phyloP scores from a whole-genome alignment of 257 asterid genomes.

The Solanum phureja region DNA sequence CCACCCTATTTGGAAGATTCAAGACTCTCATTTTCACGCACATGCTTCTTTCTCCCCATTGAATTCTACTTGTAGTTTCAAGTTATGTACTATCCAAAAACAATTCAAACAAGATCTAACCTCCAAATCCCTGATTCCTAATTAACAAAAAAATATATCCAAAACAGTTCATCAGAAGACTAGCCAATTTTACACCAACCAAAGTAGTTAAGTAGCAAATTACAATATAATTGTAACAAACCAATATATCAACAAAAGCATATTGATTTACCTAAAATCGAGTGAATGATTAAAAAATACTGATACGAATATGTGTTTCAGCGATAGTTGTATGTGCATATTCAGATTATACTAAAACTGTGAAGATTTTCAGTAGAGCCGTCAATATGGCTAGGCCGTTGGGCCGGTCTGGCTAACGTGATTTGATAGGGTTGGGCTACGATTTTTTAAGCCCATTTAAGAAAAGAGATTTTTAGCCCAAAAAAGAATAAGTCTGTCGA shows the following conservation, averaged over 20 bases:
- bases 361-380: background rate
- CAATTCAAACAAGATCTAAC: background rate
- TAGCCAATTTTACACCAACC: background rate
- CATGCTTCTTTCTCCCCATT: constrained; percentile 80
- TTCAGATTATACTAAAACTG: too few species aligned
- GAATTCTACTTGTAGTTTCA: constrained; percentile 10
- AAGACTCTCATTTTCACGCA: constrained; percentile 41
- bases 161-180: background rate
- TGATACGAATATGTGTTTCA: too few species aligned
- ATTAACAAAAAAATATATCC: background rate
- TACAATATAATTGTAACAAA: background rate
- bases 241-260: background rate
- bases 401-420: too few species aligned
- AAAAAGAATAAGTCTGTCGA: too few species aligned
- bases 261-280: background rate
- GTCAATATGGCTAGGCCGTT: too few species aligned
- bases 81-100: background rate
- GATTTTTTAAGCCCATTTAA: too few species aligned
- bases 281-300: background rate
- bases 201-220: background rate
- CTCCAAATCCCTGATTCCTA: background rate
- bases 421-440: too few species aligned
- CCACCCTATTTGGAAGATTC: constrained; percentile 3
- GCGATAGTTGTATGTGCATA: background rate
- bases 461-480: too few species aligned